Evolutionary conservation across 1,284 basidiomycete genomes (phyloP), one percentile per base, ranked within the genome.

Genomic region (Tranzscheliella williamsii): DNA sequence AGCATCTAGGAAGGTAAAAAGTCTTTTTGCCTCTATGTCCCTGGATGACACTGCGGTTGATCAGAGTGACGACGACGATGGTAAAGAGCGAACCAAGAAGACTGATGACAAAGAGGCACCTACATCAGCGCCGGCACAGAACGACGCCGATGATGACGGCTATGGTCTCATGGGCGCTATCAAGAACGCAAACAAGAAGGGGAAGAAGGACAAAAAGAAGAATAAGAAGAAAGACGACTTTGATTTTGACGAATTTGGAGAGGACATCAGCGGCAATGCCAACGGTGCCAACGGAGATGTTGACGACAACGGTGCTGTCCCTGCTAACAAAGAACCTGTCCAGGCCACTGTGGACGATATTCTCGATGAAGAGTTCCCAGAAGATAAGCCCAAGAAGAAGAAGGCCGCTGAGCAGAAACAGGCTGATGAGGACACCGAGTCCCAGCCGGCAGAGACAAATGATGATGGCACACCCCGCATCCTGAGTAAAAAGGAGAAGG

Each of bases 401-500:
- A 57, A 58, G 37, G 42, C 31, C 18, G 41, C 46, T 0, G 33
- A 50, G 1, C 41, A 50, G 34, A 8, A 57, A 9, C 23, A 32
- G n/a, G 48, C 50, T 12, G 46, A 53, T 24, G 47, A 27, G 15
- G 39, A 18, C 20, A 43, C 36, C 22, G 50, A 37, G 3, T 27
- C 37, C 16, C 42, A 54, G 20, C n/a, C n/a, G n/a, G n/a, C n/a
- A n/a, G n/a, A n/a, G n/a, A n/a, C n/a, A n/a, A 56, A 57, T 12
- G 62, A 60, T 16, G 63, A 60, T n/a, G 60, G 57, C 21, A 53
- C 56, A 4, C 58, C 42, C 22, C 55, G 61, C 51, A 63, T 76
- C 21, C 55, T 76, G 26, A 67, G 71, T 21, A 76, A 76, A 56
- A 76, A 76, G 49, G 74, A 76, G 44, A 76, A 76, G 55, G 74